Conservation (phyloP, 148 eudicot species). For the Cornus suecica region DNA sequence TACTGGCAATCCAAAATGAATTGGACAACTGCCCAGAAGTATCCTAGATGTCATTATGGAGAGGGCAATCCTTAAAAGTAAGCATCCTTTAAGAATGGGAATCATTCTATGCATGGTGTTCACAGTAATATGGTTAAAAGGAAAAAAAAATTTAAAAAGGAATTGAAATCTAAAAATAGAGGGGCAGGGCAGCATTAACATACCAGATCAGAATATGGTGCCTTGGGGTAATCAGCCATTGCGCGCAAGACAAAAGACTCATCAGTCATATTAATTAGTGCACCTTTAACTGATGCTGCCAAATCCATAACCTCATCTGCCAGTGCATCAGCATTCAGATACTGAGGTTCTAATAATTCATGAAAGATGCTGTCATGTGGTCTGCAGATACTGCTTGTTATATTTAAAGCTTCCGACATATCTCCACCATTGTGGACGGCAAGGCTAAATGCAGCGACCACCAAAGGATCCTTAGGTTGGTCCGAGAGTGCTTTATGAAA, state of each 20-base stretch:
- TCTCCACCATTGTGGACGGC: constrained; percentile 85
- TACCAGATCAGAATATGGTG: constrained; percentile 84
- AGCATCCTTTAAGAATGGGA: too few species aligned
- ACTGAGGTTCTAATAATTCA: constrained; percentile 47
- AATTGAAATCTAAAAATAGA: neutral
- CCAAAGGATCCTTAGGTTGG: constrained; percentile 64
- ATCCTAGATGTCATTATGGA: too few species aligned
- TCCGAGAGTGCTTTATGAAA: constrained; percentile 69
- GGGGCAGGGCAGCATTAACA: neutral
- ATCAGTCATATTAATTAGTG: constrained; percentile 61
- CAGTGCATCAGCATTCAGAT: constrained; percentile 24
- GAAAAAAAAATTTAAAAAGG: neutral
- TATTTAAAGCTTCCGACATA: constrained; percentile 56
- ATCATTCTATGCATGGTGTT: neutral
- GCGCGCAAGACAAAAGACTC: constrained; percentile 61
- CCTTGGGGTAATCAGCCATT: constrained; percentile 61
- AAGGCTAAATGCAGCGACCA: constrained; percentile 73
- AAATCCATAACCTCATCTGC: constrained; percentile 50
- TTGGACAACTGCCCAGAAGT: too few species aligned
- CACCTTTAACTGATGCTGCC: constrained; percentile 42
- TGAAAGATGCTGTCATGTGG: constrained; percentile 42
- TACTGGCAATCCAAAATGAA: too few species aligned
- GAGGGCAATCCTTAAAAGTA: neutral
- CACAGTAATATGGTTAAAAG: constrained; percentile 5
- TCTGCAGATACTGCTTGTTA: constrained; percentile 46